Evolutionary conservation across 345 rosid genomes (phyloP).

Genomic region (Eucalyptus victrix): DNA sequence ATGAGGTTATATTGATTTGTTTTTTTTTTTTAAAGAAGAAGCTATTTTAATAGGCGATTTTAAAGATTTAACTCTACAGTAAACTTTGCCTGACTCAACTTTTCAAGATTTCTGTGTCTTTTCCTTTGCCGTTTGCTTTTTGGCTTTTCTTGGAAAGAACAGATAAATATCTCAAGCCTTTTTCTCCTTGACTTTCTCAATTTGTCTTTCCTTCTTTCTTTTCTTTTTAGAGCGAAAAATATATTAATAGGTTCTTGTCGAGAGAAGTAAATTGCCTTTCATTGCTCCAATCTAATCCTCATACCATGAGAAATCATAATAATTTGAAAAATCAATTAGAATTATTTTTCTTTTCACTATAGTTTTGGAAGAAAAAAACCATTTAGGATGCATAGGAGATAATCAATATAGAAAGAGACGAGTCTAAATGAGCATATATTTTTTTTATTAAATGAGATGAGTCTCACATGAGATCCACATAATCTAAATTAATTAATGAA

Average conservation of each 20-base stretch:
- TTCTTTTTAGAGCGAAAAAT: neutral
- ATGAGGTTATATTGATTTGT: neutral
- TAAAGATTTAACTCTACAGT: neutral
- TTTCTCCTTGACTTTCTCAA: neutral
- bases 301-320: neutral
- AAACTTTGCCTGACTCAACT: neutral
- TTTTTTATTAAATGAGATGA: neutral
- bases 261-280: neutral
- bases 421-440: accelerated
- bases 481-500: accelerated
- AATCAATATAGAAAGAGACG: accelerated
- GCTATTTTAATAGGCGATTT: neutral
- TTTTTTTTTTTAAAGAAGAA: neutral
- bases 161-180: neutral
- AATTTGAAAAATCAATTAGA: neutral
- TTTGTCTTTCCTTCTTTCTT: neutral
- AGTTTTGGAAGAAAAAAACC: neutral
- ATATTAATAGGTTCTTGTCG: neutral
- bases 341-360: neutral
- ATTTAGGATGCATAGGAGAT: accelerated
- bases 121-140: neutral
- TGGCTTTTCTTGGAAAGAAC: neutral
- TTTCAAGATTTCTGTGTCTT: neutral
- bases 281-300: neutral
- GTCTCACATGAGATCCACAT: accelerated